A percentile compares a stretch with the other conserved stretches of the same genome.
phyloP scores from a whole-genome alignment of 768 basidiomycete species.

The Lactarius tabidus region DNA sequence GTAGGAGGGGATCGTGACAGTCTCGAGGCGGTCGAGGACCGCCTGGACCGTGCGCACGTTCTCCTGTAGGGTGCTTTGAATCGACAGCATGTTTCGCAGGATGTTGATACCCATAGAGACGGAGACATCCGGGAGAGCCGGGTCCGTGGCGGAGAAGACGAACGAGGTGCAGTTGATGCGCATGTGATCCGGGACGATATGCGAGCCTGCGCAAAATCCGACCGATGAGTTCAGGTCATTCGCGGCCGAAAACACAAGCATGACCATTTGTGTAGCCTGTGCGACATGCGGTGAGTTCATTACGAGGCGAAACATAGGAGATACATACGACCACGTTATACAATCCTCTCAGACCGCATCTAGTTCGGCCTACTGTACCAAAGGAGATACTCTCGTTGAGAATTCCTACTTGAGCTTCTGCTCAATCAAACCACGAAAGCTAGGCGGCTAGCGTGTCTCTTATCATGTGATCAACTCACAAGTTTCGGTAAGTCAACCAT shows the following conservation, averaged over 20 bases:
- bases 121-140: slow-evolving; percentile 84
- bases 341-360: too few relatives aligned
- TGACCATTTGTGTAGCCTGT: too few relatives aligned
- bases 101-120: slow-evolving; percentile 84
- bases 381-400: too few relatives aligned
- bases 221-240: slow-evolving; percentile 81
- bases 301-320: too few relatives aligned
- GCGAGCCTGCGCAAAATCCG: slow-evolving; percentile 92
- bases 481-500: too few relatives aligned
- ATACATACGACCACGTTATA: too few relatives aligned
- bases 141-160: slow-evolving; percentile 95
- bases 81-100: slow-evolving; percentile 67
- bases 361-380: too few relatives aligned
- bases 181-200: slow-evolving; percentile 87
- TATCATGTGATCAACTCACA: too few relatives aligned
- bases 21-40: slow-evolving; percentile 78
- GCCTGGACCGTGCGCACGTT: slow-evolving; percentile 73
- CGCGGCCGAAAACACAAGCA: slow-evolving; percentile 75
- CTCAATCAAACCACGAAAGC: too few relatives aligned
- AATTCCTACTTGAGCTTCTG: too few relatives aligned
- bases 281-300: too few relatives aligned
- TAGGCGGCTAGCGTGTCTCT: too few relatives aligned
- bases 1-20: slow-evolving; percentile 81
- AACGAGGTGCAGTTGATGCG: slow-evolving; percentile 95
- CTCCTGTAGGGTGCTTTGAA: slow-evolving; percentile 73